Percentiles rank a stretch among this genome's conserved stretches.
phyloP scores from a whole-genome alignment of 441 rosid species.

The Erodium trifolium region DNA sequence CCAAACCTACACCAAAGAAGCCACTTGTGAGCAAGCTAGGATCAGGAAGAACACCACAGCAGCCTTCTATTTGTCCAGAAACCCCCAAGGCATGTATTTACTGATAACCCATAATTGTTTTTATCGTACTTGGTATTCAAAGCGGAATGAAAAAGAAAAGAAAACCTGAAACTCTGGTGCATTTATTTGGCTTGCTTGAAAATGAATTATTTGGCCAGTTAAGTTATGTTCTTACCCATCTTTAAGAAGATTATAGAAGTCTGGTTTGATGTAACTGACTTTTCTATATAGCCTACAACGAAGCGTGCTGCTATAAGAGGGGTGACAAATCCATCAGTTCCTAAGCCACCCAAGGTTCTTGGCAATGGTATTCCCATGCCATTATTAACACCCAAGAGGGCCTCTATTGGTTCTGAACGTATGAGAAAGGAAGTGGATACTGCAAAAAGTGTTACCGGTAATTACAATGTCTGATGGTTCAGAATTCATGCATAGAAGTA shows the following conservation, averaged over 20 bases:
- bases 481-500: conserved; percentile 1
- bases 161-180: not conserved
- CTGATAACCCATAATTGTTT: not conserved
- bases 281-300: conserved; percentile 12
- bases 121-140: conserved; percentile 6
- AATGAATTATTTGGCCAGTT: not conserved
- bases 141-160: conserved; percentile 1
- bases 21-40: conserved; percentile 36
- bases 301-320: conserved; percentile 34
- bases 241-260: not conserved
- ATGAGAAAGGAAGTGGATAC: conserved; percentile 43
- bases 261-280: conserved; percentile 10
- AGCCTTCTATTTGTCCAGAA: conserved; percentile 35
- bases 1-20: conserved; percentile 40
- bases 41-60: conserved; percentile 37
- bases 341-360: conserved; percentile 45
- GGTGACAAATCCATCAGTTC: conserved; percentile 30
- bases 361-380: conserved; percentile 28
- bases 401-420: conserved; percentile 42
- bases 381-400: conserved; percentile 44
- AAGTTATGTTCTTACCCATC: not conserved
- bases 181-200: not conserved
- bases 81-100: conserved; percentile 34
- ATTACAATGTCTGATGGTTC: conserved; percentile 12
- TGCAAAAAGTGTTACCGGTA: conserved; percentile 35